Evolutionary conservation across 208 protist species (phyloP).

Genomic region (Trypanosomatidae sp.): DNA sequence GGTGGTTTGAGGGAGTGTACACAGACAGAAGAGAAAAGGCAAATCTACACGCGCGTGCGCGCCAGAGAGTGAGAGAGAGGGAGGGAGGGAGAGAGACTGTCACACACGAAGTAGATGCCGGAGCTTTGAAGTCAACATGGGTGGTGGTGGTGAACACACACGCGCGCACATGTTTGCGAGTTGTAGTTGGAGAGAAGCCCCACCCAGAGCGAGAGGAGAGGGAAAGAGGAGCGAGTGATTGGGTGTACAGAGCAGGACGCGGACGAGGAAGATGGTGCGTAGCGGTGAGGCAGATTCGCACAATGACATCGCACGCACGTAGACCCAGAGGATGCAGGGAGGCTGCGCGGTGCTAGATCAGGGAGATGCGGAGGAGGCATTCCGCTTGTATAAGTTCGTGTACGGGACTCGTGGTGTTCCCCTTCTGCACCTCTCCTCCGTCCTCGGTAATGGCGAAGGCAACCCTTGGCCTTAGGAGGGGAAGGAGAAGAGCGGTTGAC

Average conservation of each 20-base stretch:
- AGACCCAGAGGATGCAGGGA: not conserved
- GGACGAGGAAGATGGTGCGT: too few relatives aligned
- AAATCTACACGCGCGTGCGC: too few relatives aligned
- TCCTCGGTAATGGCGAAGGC: not conserved
- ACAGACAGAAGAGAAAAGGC: not conserved
- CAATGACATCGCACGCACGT: not conserved
- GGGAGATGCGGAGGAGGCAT: not conserved
- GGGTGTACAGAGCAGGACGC: too few relatives aligned
- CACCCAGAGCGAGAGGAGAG: not conserved
- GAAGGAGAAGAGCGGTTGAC: not conserved
- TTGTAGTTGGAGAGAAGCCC: not conserved
- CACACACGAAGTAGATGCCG: not conserved
- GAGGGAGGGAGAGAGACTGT: slow-evolving; percentile 4
- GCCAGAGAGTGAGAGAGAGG: not conserved
- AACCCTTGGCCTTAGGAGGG: not conserved
- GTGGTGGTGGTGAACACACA: not conserved
- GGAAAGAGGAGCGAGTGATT: too few relatives aligned
- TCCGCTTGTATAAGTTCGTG: not conserved
- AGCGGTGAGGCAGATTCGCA: too few relatives aligned
- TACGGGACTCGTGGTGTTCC: not conserved
- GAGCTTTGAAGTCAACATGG: not conserved
- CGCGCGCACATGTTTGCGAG: not conserved
- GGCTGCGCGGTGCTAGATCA: not conserved
- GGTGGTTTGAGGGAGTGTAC: not conserved
- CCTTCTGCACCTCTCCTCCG: not conserved